Conservation (phyloP, 2,329 filamentous ascomycete species). For the Uncinocarpus reesii region DNA sequence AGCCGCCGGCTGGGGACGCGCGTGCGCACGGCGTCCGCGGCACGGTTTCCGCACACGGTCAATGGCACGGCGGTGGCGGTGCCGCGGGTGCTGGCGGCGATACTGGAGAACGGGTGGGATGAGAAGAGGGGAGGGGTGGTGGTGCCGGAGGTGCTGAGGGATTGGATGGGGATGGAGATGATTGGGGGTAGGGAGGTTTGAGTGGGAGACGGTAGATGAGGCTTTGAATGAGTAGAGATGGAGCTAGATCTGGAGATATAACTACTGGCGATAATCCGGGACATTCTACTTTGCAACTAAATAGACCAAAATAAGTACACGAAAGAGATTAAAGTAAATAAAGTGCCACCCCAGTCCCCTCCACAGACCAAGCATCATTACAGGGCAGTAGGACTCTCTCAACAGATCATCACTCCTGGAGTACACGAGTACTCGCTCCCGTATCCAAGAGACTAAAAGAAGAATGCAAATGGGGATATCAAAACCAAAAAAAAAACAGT, state of each 20-base stretch:
- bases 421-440: not conserved
- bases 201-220: not conserved
- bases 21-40: slow-evolving; percentile 35
- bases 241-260: slow-evolving; percentile 11
- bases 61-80: slow-evolving; percentile 93
- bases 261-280: not conserved
- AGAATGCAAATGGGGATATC: slow-evolving; percentile 5
- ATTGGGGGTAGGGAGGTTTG: slow-evolving; percentile 39
- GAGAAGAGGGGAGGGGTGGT: slow-evolving; percentile 55
- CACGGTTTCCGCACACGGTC: slow-evolving; percentile 71
- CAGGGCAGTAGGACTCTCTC: no score
- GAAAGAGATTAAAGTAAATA: not conserved
- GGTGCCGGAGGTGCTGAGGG: slow-evolving; percentile 67
- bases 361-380: no score
- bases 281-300: slow-evolving; percentile 3
- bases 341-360: no score
- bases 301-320: slow-evolving; percentile 5
- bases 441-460: not conserved
- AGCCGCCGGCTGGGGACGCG: slow-evolving; percentile 69
- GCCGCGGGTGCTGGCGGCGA: slow-evolving; percentile 74
- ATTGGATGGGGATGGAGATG: slow-evolving; percentile 68
- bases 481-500: slow-evolving; percentile 1
- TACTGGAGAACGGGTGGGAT: slow-evolving; percentile 86
- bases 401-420: no score
- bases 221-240: slow-evolving; percentile 1